Base-by-base conservation (phyloP, 495 filamentous ascomycete species). In the Penicillium pancosmium region DNA sequence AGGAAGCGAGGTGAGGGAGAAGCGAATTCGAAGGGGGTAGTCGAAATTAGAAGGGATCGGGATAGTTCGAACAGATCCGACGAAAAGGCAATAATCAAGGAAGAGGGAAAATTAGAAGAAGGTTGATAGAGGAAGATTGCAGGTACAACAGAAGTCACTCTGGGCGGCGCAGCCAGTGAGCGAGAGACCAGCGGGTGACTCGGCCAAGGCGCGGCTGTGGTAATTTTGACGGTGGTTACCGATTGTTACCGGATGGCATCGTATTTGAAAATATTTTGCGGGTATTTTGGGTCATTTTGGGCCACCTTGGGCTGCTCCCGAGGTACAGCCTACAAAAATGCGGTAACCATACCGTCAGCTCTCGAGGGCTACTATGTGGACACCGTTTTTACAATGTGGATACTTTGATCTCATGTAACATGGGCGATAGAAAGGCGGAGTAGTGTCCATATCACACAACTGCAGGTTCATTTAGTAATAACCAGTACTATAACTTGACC, bases 1-100 rank as follows among this genome's bases (percentile, higher is more conserved):
- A 31, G 52, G 19, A 33, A 52, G 25, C 18, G 56, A 23, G 47
- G 19, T 38, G 35, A 56, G 25, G 33, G 31, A 62, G 38, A n/a
- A 27, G 5, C 12, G 15, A 38, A 38, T 38, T 31, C 27, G 27
- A 31, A 31, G 23, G 23, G 1, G 27, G 27, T 0, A 12, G 36
- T 38, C 15, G 11, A 38, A 38, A 38, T n/a, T 5, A 5, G 12
- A 44, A 44, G 5, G 1, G 16, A 44, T n/a, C 15, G 16, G 41
- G 41, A 44, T 16, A 19, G n/a, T 43, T 44, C 4, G 15, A 44
- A 44, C 1, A 19, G 16, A 44, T 44, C 7, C 16, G 41, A 44
- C n/a, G 41, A 23, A 48, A 48, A 48, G 11, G 46, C 19, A 27
- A 47, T 47, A 5, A 47, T 7, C 23, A 23, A 23, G 23, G 23